These are phyloP conservation scores for Rosellinia necatrix DNA, from an alignment of 2,329 filamentous ascomycete genomes.

Conservation along the genomic window DNA sequence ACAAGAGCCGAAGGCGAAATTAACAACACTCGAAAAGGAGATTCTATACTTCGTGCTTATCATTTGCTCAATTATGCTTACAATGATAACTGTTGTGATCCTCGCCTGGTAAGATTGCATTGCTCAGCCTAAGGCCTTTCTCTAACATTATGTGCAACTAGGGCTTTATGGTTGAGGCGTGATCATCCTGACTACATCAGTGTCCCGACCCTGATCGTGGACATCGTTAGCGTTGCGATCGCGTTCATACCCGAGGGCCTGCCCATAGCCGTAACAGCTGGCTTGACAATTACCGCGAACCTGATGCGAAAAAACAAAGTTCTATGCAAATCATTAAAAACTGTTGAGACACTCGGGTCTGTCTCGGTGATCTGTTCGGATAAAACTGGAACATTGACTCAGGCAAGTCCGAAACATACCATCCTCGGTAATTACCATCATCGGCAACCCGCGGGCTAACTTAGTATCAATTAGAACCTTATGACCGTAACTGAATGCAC, in stretches of 20 bases:
- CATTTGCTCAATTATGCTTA: slow-evolving; percentile 69
- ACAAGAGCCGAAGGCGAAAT: slow-evolving; percentile 67
- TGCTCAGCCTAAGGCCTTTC: slow-evolving; percentile 47
- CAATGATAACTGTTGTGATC: slow-evolving; percentile 67
- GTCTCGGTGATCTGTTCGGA: slow-evolving; percentile 78
- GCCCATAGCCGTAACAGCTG: slow-evolving; percentile 71
- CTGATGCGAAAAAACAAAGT: slow-evolving; percentile 78
- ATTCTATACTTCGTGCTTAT: slow-evolving; percentile 73
- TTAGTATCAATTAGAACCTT: slow-evolving; percentile 55
- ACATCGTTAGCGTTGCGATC: slow-evolving; percentile 72
- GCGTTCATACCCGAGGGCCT: slow-evolving; percentile 78
- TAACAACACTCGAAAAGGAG: slow-evolving; percentile 74
- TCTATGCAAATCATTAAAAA: slow-evolving; percentile 79
- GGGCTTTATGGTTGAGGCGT: slow-evolving; percentile 71
- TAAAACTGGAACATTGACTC: slow-evolving; percentile 74
- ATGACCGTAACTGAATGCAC: slow-evolving; percentile 75
- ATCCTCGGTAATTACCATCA: neutral
- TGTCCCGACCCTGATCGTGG: slow-evolving; percentile 72
- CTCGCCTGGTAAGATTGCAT: slow-evolving; percentile 60
- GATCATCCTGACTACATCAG: slow-evolving; percentile 72
- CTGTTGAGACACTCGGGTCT: slow-evolving; percentile 74
- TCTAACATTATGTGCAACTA: slow-evolving; percentile 41
- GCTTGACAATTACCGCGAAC: slow-evolving; percentile 75
- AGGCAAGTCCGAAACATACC: slow-evolving; percentile 41
- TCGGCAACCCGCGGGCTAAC: neutral